Percentiles rank a stretch among this genome's conserved stretches.
Conservation (phyloP, 2,329 filamentous ascomycete genomes). For the Penicillium frequentans region DNA sequence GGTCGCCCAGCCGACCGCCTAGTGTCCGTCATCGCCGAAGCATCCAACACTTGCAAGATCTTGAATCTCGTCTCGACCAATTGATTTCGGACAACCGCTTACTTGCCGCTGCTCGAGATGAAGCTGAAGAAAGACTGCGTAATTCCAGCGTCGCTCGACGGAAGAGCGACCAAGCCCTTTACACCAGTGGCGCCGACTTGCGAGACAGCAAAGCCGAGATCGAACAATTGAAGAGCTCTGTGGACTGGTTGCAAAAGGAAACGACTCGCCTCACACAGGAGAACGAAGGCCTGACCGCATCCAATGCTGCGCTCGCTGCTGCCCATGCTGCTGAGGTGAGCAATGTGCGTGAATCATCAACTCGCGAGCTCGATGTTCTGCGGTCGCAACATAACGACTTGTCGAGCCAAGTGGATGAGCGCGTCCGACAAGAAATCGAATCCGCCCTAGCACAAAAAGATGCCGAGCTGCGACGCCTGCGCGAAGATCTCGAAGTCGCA, state of each 20-base stretch:
- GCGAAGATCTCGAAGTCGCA: constrained; percentile 73
- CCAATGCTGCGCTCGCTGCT: constrained; percentile 72
- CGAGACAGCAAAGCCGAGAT: constrained; percentile 86
- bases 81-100: constrained; percentile 80
- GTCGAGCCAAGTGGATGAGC: constrained; percentile 62
- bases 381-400: constrained; percentile 63
- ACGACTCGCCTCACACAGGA: constrained; percentile 76
- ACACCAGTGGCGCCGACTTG: constrained; percentile 68
- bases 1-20: constrained; percentile 88
- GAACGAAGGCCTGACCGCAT: constrained; percentile 75
- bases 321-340: constrained; percentile 72
- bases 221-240: constrained; percentile 72
- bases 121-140: constrained; percentile 66
- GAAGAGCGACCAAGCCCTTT: constrained; percentile 56
- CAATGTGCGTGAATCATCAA: constrained; percentile 61
- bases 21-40: constrained; percentile 97
- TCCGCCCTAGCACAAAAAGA: constrained; percentile 77
- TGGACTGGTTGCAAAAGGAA: constrained; percentile 80
- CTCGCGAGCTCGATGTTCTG: constrained; percentile 68
- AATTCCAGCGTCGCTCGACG: constrained; percentile 55
- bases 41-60: constrained; percentile 87
- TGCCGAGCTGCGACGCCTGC: constrained; percentile 75
- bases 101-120: constrained; percentile 70
- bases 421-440: constrained; percentile 62
- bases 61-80: constrained; percentile 82